phyloP scores from a whole-genome alignment of 2,329 filamentous ascomycete species.

The Nemania sp. region DNA sequence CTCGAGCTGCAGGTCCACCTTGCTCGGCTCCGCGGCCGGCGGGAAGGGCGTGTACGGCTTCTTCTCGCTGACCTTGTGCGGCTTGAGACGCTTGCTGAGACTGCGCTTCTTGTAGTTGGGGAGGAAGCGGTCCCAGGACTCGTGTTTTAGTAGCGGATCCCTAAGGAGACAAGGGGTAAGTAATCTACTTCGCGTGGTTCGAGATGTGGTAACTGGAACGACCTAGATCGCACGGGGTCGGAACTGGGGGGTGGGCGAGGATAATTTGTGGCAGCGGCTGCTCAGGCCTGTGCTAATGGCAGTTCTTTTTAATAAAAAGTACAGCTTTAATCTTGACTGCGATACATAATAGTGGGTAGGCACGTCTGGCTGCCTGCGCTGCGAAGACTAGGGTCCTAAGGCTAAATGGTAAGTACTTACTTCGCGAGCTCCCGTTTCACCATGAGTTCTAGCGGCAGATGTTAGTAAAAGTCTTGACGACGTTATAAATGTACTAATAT shows the following conservation, averaged over 20 bases:
- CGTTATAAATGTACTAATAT: background rate
- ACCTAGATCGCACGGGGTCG: no score
- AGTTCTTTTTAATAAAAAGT: no score
- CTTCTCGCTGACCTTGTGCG: conserved; percentile 92
- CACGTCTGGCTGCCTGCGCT: no score
- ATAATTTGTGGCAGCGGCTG: no score
- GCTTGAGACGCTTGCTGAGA: conserved; percentile 83
- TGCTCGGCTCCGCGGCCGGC: conserved; percentile 97
- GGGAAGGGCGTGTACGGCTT: conserved; percentile 98
- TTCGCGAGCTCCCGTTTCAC: conserved; percentile 93
- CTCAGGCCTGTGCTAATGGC: no score
- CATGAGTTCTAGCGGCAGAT: conserved; percentile 54
- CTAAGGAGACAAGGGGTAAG: conserved; percentile 14
- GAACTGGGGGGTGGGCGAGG: no score
- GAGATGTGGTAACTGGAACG: background rate
- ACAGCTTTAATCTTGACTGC: no score
- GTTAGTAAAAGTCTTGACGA: conserved; percentile 3
- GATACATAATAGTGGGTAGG: no score
- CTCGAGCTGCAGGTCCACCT: conserved; percentile 98
- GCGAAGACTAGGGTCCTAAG: no score
- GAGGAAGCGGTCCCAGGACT: conserved; percentile 69
- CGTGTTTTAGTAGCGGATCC: conserved; percentile 36
- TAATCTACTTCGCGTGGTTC: no score
- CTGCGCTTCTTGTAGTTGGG: conserved; percentile 97
- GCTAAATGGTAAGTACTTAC: conserved; percentile 71